phyloP scores from a whole-genome alignment of 2,329 filamentous ascomycete genomes.

The Aspergillus aculeatus region DNA sequence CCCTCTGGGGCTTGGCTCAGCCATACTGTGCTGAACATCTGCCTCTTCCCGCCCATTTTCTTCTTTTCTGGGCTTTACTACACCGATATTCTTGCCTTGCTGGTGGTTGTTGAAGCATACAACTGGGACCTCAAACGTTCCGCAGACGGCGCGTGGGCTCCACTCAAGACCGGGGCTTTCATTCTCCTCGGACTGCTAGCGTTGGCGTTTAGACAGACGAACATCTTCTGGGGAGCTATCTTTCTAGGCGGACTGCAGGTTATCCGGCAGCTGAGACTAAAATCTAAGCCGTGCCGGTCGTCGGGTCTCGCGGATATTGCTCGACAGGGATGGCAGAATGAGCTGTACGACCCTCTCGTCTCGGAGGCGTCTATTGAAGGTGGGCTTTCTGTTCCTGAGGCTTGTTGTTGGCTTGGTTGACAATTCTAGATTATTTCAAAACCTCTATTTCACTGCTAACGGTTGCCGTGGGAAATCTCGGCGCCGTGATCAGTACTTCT shows the following conservation, averaged over 20 bases:
- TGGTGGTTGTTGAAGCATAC: slow-evolving; percentile 71
- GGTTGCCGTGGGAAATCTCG: slow-evolving; percentile 50
- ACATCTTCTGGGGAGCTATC: slow-evolving; percentile 84
- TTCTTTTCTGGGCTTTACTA: slow-evolving; percentile 97
- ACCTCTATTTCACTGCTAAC: slow-evolving; percentile 63
- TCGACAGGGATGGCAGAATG: slow-evolving; percentile 34
- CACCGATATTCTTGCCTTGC: slow-evolving; percentile 82
- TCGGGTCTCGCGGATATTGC: slow-evolving; percentile 31
- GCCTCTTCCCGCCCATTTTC: slow-evolving; percentile 84
- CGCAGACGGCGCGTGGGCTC: slow-evolving; percentile 17
- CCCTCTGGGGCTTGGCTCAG: slow-evolving; percentile 35
- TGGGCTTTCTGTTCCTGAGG: slow-evolving; percentile 27
- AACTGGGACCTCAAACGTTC: slow-evolving; percentile 46
- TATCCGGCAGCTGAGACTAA: slow-evolving; percentile 35
- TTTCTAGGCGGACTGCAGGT: slow-evolving; percentile 48
- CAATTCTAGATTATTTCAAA: slow-evolving; percentile 46
- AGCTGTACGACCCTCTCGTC: slow-evolving; percentile 53
- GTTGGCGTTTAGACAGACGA: slow-evolving; percentile 84
- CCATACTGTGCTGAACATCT: slow-evolving; percentile 68
- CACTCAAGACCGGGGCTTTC: slow-evolving; percentile 36
- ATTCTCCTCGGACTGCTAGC: slow-evolving; percentile 62
- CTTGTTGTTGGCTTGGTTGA: slow-evolving; percentile 23
- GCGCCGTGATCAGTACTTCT: slow-evolving; percentile 40
- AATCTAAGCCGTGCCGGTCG: slow-evolving; percentile 27
- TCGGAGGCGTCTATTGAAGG: slow-evolving; percentile 51